A percentile compares a stretch with the other conserved stretches of the same genome.
Evolutionary conservation across 768 basidiomycete genomes (phyloP).

Genomic region (Imleria badia): DNA sequence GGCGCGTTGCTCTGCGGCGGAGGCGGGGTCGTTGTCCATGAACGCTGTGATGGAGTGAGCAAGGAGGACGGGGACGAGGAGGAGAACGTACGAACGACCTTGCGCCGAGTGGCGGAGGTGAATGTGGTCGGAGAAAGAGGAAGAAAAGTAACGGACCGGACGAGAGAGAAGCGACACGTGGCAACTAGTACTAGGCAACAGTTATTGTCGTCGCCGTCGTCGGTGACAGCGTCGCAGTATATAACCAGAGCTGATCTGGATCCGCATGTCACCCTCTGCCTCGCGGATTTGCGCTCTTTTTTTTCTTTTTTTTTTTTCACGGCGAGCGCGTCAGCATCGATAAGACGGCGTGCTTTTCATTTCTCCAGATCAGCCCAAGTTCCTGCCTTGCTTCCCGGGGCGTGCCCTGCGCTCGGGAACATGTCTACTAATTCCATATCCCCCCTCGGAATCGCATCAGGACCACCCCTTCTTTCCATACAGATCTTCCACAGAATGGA

Average conservation of each 20-base stretch:
- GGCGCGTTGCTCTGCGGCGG: slow-evolving; percentile 77
- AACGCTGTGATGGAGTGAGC: background rate
- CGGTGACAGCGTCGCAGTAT: slow-evolving; percentile 4
- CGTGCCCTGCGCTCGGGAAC: slow-evolving; percentile 20
- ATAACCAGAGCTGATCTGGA: slow-evolving; percentile 23
- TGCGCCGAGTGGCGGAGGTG: slow-evolving; percentile 7
- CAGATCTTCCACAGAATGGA: slow-evolving; percentile 25
- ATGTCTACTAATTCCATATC: slow-evolving; percentile 16
- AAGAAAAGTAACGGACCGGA: slow-evolving; percentile 7
- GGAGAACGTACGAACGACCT: slow-evolving; percentile 11
- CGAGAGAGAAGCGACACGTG: slow-evolving; percentile 18
- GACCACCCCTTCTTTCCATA: slow-evolving; percentile 3
- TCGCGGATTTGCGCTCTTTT: slow-evolving; percentile 23
- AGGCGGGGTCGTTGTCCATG: slow-evolving; percentile 39
- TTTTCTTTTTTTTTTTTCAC: slow-evolving; percentile 13
- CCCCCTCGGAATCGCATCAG: slow-evolving; percentile 20
- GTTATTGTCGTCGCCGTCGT: slow-evolving; percentile 2
- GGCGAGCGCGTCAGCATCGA: slow-evolving; percentile 20
- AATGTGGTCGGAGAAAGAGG: background rate
- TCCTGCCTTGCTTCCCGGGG: slow-evolving; percentile 21
- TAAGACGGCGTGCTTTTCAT: slow-evolving; percentile 32
- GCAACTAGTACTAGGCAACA: background rate
- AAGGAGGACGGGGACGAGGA: background rate
- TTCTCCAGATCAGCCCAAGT: slow-evolving; percentile 29
- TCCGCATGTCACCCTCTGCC: slow-evolving; percentile 26